Conservation (phyloP, 108 stramenopile species). For the Fragilaria crotonensis region DNA sequence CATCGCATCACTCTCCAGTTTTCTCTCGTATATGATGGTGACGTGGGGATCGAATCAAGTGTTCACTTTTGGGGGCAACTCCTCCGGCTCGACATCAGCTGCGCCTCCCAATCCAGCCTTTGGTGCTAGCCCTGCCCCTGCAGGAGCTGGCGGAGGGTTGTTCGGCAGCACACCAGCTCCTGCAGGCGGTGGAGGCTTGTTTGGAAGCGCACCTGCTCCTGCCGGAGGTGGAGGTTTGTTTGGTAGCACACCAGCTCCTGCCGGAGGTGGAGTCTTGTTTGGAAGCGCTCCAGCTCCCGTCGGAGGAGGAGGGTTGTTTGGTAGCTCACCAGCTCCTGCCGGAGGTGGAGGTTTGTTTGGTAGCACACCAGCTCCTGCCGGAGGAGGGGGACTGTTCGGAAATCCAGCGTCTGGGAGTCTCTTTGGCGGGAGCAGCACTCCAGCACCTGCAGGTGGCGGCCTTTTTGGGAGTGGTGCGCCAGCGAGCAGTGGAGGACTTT, state of each 20-base stretch:
- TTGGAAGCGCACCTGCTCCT: slow-evolving; percentile 31
- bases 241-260: slow-evolving; percentile 17
- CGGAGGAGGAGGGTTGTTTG: slow-evolving; percentile 38
- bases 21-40: slow-evolving; percentile 14
- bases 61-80: slow-evolving; percentile 17
- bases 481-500: slow-evolving; percentile 35
- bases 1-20: not conserved
- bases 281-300: slow-evolving; percentile 16
- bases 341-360: slow-evolving; percentile 32
- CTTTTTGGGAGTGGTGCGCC: slow-evolving; percentile 28
- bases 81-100: slow-evolving; percentile 9
- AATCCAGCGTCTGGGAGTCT: slow-evolving; percentile 20
- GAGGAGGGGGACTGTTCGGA: slow-evolving; percentile 22
- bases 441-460: slow-evolving; percentile 40
- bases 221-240: slow-evolving; percentile 25
- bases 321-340: slow-evolving; percentile 26
- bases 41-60: slow-evolving; percentile 51
- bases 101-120: slow-evolving; percentile 29
- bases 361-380: slow-evolving; percentile 11
- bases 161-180: slow-evolving; percentile 20
- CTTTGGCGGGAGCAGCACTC: slow-evolving; percentile 29
- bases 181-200: slow-evolving; percentile 34
- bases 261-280: slow-evolving; percentile 16
- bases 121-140: slow-evolving; percentile 18
- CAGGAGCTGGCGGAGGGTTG: slow-evolving; percentile 5